Evolutionary conservation across 2,329 filamentous ascomycete species (phyloP).

Genomic region (Magnaporthiopsis incrustans): DNA sequence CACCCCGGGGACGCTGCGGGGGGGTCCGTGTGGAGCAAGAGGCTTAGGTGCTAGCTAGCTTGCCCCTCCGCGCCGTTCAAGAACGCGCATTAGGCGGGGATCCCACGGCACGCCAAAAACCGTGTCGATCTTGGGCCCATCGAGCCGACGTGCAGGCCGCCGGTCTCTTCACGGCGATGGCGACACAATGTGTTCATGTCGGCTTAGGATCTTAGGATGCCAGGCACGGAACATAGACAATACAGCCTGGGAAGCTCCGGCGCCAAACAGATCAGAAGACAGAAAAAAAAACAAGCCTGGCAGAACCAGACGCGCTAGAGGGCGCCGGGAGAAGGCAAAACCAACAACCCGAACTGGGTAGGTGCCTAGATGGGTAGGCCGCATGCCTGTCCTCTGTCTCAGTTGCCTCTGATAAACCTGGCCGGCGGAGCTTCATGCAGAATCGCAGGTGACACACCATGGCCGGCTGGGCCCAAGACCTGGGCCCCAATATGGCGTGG

Average conservation of each 20-base stretch:
- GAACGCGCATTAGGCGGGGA: background rate
- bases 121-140: background rate
- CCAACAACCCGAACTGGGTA: background rate
- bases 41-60: background rate
- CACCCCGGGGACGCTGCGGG: too few relatives aligned
- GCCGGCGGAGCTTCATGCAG: background rate
- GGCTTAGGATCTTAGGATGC: too few relatives aligned
- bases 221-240: too few relatives aligned
- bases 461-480: background rate
- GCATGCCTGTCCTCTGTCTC: background rate
- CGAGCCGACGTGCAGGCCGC: too few relatives aligned
- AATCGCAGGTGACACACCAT: background rate
- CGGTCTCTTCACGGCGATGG: background rate
- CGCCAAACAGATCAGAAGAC: too few relatives aligned
- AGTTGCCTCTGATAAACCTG: background rate
- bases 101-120: background rate
- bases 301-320: too few relatives aligned
- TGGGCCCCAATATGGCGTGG: background rate
- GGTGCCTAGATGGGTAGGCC: background rate
- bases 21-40: background rate
- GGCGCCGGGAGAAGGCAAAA: background rate
- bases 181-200: background rate
- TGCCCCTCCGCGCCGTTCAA: background rate
- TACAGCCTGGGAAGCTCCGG: background rate
- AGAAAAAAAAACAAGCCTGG: background rate